phyloP scores from a whole-genome alignment of 2,329 filamentous ascomycete species.

The Colletotrichum kahawae region DNA sequence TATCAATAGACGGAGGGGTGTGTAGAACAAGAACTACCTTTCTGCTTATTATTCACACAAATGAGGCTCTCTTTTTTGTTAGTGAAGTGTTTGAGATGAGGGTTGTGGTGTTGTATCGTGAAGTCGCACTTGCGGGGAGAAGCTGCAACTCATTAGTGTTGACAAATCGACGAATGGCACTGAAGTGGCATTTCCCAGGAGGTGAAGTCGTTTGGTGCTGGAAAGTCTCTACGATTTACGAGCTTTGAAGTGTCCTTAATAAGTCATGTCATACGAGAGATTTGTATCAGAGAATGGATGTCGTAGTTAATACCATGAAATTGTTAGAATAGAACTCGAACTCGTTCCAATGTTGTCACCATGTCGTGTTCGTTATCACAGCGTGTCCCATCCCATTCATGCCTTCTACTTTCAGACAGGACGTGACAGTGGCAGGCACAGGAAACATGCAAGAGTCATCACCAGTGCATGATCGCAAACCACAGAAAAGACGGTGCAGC shows the following conservation, averaged over 20 bases:
- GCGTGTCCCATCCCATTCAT: not conserved
- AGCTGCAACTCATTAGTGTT: not conserved
- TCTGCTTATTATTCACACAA: constrained; percentile 18
- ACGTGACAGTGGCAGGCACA: not conserved
- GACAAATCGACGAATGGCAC: not conserved
- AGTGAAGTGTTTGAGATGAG: not conserved
- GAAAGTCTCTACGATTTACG: too few relatives aligned
- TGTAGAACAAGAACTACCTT: constrained; percentile 24
- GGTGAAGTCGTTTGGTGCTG: not conserved
- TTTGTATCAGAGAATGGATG: not conserved
- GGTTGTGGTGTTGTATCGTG: not conserved
- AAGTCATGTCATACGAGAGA: not conserved
- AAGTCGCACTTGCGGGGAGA: not conserved
- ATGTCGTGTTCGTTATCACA: not conserved
- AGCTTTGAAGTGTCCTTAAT: not conserved
- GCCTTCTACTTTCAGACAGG: not conserved
- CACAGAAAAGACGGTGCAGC: not conserved
- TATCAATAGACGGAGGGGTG: constrained; percentile 24
- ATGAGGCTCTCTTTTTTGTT: not conserved
- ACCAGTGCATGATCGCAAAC: not conserved
- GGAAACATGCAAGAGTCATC: not conserved
- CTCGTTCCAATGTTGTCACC: not conserved
- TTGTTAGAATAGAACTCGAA: too few relatives aligned
- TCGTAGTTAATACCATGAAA: too few relatives aligned
- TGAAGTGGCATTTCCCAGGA: not conserved